Evolutionary conservation across 1,139 yeast species (phyloP), one percentile per base, ranked within the genome.

Genomic region (Candida buenavistaensis): DNA sequence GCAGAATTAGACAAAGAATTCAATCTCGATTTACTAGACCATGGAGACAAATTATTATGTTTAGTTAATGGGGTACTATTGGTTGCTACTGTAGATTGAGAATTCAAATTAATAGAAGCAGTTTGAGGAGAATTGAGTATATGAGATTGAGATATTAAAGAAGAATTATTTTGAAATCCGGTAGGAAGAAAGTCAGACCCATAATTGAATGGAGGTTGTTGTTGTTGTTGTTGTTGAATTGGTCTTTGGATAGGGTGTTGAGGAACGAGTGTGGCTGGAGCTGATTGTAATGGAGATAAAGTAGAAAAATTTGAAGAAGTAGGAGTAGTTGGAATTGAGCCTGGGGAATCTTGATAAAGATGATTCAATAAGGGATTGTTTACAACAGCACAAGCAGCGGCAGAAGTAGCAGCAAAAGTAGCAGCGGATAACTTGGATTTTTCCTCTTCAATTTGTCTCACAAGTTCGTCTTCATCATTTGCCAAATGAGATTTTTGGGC

Each of bases 261-360:
- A 4, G 37, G 34, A 5, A 32, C 13, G 25, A 35, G 41, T 19
- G 11, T 22, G 9, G 24, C 26, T 15, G 38, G 34, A 2, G 44
- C 35, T 9, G 45, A 15, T 10, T 32, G 38, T 6, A 36, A 29
- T 9, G 45, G 53, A 8, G 53, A 45, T 2, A 35, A 29, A 6
- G 39, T 26, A 8, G 40, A 17, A 16, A 38, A 35, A 9, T 34
- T 41, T 14, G 30, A 32, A 14, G 55, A 32, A 4, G 50, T 44
- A 6, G 57, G 44, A 6, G 54, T 36, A n/a, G 42, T 44, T 6
- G 63, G 53, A 11, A 50, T 37, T 1, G 64, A 52, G 6, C 55
- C 46, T 2, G 68, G 63, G 27, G 55, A 57, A 4, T 65, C 57
- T 30, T 59, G 68, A 41, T 62, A 63, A 25, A 63, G 48, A 37